Evolutionary conservation across 1,284 basidiomycete species (phyloP), one percentile per base, ranked within the genome.

Genomic region (Cutaneotrichosporon dermatis): DNA sequence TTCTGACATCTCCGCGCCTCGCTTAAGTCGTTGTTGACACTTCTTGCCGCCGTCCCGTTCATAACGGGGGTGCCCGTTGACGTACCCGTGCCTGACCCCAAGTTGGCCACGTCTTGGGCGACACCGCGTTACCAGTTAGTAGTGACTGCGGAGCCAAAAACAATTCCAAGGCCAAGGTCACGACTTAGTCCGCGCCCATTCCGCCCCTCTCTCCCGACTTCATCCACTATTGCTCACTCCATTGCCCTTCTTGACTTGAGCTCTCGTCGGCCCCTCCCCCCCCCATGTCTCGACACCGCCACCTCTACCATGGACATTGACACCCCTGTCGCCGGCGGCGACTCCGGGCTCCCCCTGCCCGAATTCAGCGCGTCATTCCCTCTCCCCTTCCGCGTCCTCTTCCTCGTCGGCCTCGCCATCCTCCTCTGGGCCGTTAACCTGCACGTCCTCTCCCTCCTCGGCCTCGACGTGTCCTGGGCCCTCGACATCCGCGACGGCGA

Each of bases 381-480:
- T 7, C 81, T 92, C 5, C 90, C 90, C 4, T 90, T 90, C 74
- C 86, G 90, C 61, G 88, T 89, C 37, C 82, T 91, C 58, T 82
- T 84, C 65, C 82, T 93, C 58, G 77, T 85, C 60, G 86, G 87
- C 35, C 66, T 88, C 53, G 88, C 88, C 40, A 82, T 90, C 58
- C 73, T 90, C 8, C 85, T 85, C 57, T 92, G 89, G 89, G 91
- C 90, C 0, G 84, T 86, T 40, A 96, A 96, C 76, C 79, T 96
- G 6, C 92, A 96, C 76, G 84, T 88, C 50, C 83, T 96, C 43
- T 80, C 87, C 64, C 63, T 82, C 4, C 79, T 88, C n/a, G 86
- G 88, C 12, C 79, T 96, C 45, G 90, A 96, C 74, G 85, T 84
- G 1, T 80, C 83, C 8, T 78, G 81, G 67, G 85, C 85, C 4